A percentile compares a stretch with the other conserved stretches of the same genome.
phyloP scores from a whole-genome alignment of 2,329 filamentous ascomycete species.

The Lojkania enalia region DNA sequence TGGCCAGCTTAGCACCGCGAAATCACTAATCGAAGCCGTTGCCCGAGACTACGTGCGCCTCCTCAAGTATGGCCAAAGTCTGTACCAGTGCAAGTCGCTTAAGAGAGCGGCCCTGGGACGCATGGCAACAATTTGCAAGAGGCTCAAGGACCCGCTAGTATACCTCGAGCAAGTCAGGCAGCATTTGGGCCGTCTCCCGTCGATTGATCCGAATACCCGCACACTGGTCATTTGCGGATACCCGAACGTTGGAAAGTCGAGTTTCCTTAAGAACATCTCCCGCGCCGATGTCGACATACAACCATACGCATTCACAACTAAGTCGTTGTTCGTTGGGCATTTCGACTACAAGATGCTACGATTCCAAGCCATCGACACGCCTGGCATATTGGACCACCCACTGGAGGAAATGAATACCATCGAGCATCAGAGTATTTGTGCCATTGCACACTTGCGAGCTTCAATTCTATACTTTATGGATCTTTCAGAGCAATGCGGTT shows the following conservation, averaged over 20 bases:
- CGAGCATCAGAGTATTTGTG: slow-evolving; percentile 98
- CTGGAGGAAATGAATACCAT: slow-evolving; percentile 99
- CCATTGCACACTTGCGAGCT: slow-evolving; percentile 92
- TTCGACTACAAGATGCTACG: slow-evolving; percentile 94
- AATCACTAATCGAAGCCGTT: slow-evolving; percentile 95
- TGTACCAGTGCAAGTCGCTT: slow-evolving; percentile 99
- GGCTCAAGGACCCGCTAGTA: slow-evolving; percentile 89
- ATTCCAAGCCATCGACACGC: slow-evolving; percentile 94
- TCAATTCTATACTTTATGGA: slow-evolving; percentile 99
- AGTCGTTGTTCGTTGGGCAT: slow-evolving; percentile 95
- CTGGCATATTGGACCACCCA: slow-evolving; percentile 96
- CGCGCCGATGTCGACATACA: slow-evolving; percentile 95
- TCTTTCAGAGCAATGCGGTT: slow-evolving; percentile 93
- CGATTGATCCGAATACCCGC: slow-evolving; percentile 97
- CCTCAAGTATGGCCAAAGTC: slow-evolving; percentile 92
- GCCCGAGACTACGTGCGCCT: slow-evolving; percentile 94
- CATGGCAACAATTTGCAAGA: slow-evolving; percentile 96
- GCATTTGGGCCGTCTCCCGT: slow-evolving; percentile 93
- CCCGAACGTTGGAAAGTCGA: slow-evolving; percentile 90
- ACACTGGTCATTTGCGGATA: slow-evolving; percentile 97
- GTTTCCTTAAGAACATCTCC: slow-evolving; percentile 89
- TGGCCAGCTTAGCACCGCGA: slow-evolving; percentile 92
- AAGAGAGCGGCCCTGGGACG: slow-evolving; percentile 94
- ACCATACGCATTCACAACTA: slow-evolving; percentile 98
- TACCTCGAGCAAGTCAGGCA: slow-evolving; percentile 97